phyloP scores from a whole-genome alignment of 2,329 filamentous ascomycete genomes.

The Fusarium falciforme region DNA sequence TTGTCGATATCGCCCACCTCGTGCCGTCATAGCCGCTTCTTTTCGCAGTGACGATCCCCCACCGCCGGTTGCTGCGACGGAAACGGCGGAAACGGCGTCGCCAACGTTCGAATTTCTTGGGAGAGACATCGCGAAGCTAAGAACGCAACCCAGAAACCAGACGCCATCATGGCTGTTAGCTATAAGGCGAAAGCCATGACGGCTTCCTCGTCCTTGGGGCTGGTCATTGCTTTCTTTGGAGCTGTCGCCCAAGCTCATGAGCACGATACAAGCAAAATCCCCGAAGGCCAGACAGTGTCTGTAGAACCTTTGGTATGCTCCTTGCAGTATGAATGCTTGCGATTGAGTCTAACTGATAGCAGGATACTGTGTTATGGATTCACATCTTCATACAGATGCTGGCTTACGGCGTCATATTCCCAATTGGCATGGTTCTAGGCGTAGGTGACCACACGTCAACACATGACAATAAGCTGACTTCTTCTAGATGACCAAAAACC shows the following conservation, averaged over 20 bases:
- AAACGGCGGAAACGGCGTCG: background rate
- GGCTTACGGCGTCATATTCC: constrained; percentile 92
- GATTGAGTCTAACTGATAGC: constrained; percentile 47
- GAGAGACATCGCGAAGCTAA: background rate
- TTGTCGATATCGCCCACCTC: background rate
- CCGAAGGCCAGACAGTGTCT: constrained; percentile 77
- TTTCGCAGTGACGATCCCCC: constrained; percentile 33
- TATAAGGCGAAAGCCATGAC: constrained; percentile 22
- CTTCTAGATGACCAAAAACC: constrained; percentile 81
- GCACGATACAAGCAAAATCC: constrained; percentile 65
- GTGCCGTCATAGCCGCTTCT: constrained; percentile 22
- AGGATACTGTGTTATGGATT: constrained; percentile 89
- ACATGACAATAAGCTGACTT: constrained; percentile 1
- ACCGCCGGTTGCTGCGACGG: constrained; percentile 5
- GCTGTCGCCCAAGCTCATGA: constrained; percentile 56
- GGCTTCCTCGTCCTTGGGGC: constrained; percentile 29
- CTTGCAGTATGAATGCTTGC: background rate
- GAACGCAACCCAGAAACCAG: constrained; percentile 9
- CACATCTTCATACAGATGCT: constrained; percentile 91
- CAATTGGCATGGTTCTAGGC: constrained; percentile 93
- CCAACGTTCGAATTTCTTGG: background rate
- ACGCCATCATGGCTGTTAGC: constrained; percentile 34
- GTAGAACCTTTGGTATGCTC: constrained; percentile 75
- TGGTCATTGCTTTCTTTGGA: constrained; percentile 41
- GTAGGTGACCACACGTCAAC: constrained; percentile 61